phyloP scores from a whole-genome alignment of 2,329 filamentous ascomycete genomes.

The Berkeleyomyces basicola region DNA sequence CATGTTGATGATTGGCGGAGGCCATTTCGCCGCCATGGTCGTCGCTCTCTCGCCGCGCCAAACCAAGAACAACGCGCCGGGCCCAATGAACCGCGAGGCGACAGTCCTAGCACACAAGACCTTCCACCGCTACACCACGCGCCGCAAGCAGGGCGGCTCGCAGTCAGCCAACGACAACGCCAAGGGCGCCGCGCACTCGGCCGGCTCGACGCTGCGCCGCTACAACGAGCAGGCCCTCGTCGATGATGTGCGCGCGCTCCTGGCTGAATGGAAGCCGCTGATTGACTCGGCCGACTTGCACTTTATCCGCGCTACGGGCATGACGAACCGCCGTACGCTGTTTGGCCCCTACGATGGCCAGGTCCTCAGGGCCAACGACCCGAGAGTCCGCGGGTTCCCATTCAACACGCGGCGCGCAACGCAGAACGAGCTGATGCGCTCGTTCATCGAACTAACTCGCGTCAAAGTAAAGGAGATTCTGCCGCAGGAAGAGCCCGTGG shows the following conservation, averaged over 20 bases:
- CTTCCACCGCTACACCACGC: constrained; percentile 91
- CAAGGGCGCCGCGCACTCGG: constrained; percentile 89
- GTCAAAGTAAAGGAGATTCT: constrained; percentile 71
- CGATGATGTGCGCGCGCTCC: constrained; percentile 68
- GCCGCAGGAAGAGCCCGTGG: constrained; percentile 36
- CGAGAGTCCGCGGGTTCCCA: constrained; percentile 70
- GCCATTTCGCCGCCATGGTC: constrained; percentile 94
- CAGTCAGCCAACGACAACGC: constrained; percentile 88
- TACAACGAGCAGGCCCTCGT: constrained; percentile 88
- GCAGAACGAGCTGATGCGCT: constrained; percentile 84
- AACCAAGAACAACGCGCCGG: constrained; percentile 50
- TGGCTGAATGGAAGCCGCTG: constrained; percentile 70
- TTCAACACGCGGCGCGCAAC: constrained; percentile 87
- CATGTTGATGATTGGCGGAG: constrained; percentile 95
- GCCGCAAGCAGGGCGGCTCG: constrained; percentile 87
- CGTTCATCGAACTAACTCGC: constrained; percentile 83
- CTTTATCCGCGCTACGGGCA: constrained; percentile 79
- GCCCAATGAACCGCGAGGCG: constrained; percentile 66
- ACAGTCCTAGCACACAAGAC: constrained; percentile 90
- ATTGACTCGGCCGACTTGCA: constrained; percentile 73
- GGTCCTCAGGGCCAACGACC: constrained; percentile 62
- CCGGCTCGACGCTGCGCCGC: constrained; percentile 71
- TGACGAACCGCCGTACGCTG: constrained; percentile 68
- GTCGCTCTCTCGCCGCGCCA: constrained; percentile 67
- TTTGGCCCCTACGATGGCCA: constrained; percentile 88